These are phyloP conservation scores for Phialophora verrucosa DNA, from an alignment of 2,329 filamentous ascomycete species.

Conservation along the genomic window DNA sequence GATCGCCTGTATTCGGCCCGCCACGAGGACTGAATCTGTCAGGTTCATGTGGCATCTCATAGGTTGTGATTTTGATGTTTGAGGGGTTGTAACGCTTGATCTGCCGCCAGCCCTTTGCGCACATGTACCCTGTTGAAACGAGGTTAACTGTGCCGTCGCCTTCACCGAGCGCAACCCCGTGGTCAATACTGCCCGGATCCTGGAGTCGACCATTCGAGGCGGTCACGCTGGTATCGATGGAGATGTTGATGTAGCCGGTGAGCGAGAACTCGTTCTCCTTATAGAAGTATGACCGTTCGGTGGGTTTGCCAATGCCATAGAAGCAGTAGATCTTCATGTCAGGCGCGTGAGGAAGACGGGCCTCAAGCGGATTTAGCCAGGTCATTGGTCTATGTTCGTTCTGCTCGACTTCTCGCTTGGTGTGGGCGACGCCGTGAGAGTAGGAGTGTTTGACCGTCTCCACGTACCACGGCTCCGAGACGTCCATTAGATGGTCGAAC, in stretches of 20 bases:
- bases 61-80: constrained; percentile 77
- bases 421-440: constrained; percentile 86
- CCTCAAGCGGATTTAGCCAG: constrained; percentile 97
- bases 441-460: constrained; percentile 75
- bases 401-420: constrained; percentile 75
- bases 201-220: constrained; percentile 57
- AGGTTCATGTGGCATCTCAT: constrained; percentile 96
- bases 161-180: constrained; percentile 92
- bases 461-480: constrained; percentile 84
- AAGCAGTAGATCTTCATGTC: constrained; percentile 96
- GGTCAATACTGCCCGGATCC: constrained; percentile 61
- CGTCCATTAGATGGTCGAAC: constrained; percentile 76
- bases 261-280: constrained; percentile 58
- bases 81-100: constrained; percentile 94
- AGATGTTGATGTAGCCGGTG: constrained; percentile 70
- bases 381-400: constrained; percentile 79
- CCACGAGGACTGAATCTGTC: constrained; percentile 85
- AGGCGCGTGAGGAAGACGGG: constrained; percentile 82
- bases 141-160: constrained; percentile 95
- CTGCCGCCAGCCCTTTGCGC: constrained; percentile 82
- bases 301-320: constrained; percentile 91
- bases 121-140: constrained; percentile 95
- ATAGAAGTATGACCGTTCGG: constrained; percentile 92
- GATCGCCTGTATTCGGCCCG: constrained; percentile 77
- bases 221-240: constrained; percentile 69